These are phyloP conservation scores for Neurospora terricola DNA, from an alignment of 495 filamentous ascomycete genomes.

Conservation along the genomic window DNA sequence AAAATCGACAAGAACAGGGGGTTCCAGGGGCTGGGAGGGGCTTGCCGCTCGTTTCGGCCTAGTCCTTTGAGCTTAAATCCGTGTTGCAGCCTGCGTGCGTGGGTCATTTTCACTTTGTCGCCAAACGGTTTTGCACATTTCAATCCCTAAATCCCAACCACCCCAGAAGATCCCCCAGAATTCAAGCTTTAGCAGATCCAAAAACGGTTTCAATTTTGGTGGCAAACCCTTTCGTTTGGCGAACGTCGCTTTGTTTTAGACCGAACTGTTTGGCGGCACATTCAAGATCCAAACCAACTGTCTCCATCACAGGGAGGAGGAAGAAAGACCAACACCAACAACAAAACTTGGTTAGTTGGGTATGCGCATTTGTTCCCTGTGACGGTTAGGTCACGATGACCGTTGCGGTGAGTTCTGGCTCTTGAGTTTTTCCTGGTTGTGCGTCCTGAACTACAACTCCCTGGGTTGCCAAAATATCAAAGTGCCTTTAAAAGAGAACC, in stretches of 20 bases:
- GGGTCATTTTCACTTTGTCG: not conserved
- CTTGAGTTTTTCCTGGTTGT: not conserved
- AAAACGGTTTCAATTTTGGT: not conserved
- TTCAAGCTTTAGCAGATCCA: not conserved
- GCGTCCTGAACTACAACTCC: not conserved
- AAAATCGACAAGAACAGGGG: not conserved
- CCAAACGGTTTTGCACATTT: not conserved
- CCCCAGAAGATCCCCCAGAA: not conserved
- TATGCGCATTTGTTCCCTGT: not conserved
- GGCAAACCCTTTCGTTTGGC: not conserved
- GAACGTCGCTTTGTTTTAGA: not conserved
- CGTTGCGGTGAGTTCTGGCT: not conserved
- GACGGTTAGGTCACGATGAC: not conserved
- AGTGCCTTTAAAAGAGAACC: not conserved
- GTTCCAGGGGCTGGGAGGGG: not conserved
- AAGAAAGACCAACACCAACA: not conserved
- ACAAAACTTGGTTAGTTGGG: not conserved
- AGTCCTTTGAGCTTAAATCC: not conserved
- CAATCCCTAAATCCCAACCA: not conserved
- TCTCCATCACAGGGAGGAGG: not conserved
- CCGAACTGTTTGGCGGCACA: not conserved
- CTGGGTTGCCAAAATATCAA: not conserved
- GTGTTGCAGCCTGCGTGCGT: not conserved
- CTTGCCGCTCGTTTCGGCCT: not conserved
- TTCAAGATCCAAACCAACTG: not conserved